These are phyloP conservation scores for Peribolospora kevripleyi DNA, from an alignment of 768 basidiomycete genomes.

Conservation along the genomic window DNA sequence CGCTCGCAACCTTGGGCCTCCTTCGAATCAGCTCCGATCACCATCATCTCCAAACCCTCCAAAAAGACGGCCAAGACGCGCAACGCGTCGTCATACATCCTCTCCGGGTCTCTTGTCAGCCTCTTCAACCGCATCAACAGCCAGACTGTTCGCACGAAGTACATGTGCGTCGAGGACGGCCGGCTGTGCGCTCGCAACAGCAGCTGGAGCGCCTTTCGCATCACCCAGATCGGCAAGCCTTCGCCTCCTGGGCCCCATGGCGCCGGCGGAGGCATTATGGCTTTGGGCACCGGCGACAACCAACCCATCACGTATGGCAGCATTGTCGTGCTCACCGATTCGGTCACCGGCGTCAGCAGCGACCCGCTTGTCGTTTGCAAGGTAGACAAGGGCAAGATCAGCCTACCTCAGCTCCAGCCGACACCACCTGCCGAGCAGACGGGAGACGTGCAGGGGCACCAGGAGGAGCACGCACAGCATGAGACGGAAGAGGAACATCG, in stretches of 20 bases:
- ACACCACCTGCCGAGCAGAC: too few species aligned
- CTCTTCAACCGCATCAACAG: constrained; percentile 92
- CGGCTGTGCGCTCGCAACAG: constrained; percentile 70
- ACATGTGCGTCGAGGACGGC: constrained; percentile 74
- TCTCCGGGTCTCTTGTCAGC: constrained; percentile 67
- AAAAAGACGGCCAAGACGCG: constrained; percentile 82
- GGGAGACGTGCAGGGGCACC: too few species aligned
- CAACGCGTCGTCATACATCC: constrained; percentile 70
- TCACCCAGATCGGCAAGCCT: background rate
- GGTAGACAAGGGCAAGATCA: constrained; percentile 69
- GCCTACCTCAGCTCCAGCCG: constrained; percentile 13
- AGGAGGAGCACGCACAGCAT: too few species aligned
- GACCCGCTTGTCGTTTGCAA: constrained; percentile 71
- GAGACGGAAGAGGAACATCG: constrained; percentile 30
- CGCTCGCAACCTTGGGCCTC: constrained; percentile 39
- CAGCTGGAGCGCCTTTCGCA: constrained; percentile 63
- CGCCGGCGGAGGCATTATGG: background rate
- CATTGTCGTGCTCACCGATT: constrained; percentile 62
- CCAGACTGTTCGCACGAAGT: constrained; percentile 89
- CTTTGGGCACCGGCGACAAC: constrained; percentile 1
- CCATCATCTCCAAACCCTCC: constrained; percentile 88
- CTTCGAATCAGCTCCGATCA: constrained; percentile 74
- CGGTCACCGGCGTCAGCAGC: constrained; percentile 59
- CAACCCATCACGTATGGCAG: constrained; percentile 58
- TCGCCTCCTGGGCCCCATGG: background rate